Base-by-base conservation (phyloP, 2,329 filamentous ascomycete species). In the Coniochaeta ligniaria region DNA sequence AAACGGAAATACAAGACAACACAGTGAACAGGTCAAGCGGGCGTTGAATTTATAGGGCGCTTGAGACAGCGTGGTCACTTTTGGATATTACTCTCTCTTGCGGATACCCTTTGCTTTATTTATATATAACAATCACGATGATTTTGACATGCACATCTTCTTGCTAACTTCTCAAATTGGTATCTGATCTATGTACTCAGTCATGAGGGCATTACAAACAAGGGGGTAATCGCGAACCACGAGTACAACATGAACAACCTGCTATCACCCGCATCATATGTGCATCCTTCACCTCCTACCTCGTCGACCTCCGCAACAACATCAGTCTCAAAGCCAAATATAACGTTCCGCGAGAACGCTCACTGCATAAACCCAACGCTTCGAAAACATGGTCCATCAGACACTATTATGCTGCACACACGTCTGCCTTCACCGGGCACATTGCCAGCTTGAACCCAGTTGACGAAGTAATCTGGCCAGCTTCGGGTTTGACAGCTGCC, bases 191-290 rank as follows among this genome's bases (percentile, higher is more conserved):
- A 56, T 24, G 11, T 56, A 56, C 28, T 22, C n/a, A 20, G 31
- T 56, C 54, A 56, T 56, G 31, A 56, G 54, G 54, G 54, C 54
- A 56, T 56, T 56, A 56, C 54, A 38, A 56, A 56, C 31, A 24
- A 36, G 28, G 54, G 52, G 16, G 54, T 35, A 56, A 17, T 56
- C 24, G 47, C 47, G 24, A 28, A 56, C 2, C 17, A 36, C 17
- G 22, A 56, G 14, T n/a, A n/a, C n/a, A 38, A 56, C 52, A 5
- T 31, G 31, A 20, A 56, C 31, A 36, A 36, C 3, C 47, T 28
- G 47, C 12, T 22, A 26, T 14, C 47, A 31, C 26, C 47, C 6
- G 1, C 24, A 26, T 47, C 11, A 5, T 24, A 47, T 24, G 20
- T 47, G 22, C 47, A 26, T 31, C 47, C 24, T 26, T 22, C 14